Percentiles rank a stretch among this genome's conserved stretches.
Evolutionary conservation across 306 rosid genomes (phyloP).

Genomic region (Echinosophora koreensis): DNA sequence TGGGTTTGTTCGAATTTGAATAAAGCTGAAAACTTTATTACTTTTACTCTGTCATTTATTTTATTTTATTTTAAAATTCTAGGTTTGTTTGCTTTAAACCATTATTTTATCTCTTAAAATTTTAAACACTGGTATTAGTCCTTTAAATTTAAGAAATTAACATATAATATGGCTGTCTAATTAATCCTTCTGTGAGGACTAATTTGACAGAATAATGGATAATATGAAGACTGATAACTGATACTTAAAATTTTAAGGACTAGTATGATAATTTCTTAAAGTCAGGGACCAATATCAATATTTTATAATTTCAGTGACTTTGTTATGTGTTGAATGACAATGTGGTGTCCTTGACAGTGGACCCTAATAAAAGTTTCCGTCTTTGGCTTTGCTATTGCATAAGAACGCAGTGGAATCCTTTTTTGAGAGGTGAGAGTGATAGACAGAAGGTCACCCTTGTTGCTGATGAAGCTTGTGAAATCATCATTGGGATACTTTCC

Average conservation of each 20-base stretch:
- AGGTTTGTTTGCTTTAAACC: neutral
- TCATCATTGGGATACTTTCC: neutral
- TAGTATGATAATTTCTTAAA: too few species aligned
- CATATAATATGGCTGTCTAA: too few species aligned
- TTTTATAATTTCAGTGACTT: too few species aligned
- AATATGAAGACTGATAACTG: too few species aligned
- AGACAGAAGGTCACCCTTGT: neutral
- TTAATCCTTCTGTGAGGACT: too few species aligned
- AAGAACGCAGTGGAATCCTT: neutral
- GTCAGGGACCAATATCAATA: too few species aligned
- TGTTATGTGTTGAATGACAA: neutral
- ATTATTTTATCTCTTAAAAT: too few species aligned
- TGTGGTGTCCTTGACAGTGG: neutral
- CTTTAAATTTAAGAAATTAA: too few species aligned
- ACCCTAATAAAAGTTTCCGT: neutral
- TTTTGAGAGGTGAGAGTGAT: neutral
- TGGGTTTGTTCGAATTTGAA: conserved; percentile 16
- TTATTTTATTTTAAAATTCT: neutral
- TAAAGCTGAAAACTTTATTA: neutral
- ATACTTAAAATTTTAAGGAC: too few species aligned
- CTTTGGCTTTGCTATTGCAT: conserved; percentile 1
- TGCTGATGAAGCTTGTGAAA: neutral
- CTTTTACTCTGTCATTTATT: neutral
- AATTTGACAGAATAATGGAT: too few species aligned
- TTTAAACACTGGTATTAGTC: neutral